Evolutionary conservation across 805 yeast genomes (phyloP).

Genomic region (Kodamaea kaohsiungensis): DNA sequence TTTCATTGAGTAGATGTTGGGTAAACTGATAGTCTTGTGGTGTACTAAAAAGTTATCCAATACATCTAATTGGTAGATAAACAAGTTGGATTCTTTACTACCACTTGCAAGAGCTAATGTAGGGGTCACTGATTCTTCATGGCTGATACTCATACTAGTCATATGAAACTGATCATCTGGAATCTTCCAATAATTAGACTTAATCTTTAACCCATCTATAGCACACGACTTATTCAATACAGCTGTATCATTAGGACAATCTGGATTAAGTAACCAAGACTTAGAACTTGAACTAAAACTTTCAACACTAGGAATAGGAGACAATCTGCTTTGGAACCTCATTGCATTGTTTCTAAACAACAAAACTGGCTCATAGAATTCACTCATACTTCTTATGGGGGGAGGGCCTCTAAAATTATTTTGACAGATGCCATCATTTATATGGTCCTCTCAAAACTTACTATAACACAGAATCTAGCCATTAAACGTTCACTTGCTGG

Average conservation of each 20-base stretch:
- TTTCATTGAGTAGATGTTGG: constrained; percentile 52
- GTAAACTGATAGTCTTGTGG: constrained; percentile 57
- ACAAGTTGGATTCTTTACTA: constrained; percentile 44
- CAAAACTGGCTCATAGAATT: constrained; percentile 42
- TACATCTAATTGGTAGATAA: constrained; percentile 49
- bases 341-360: constrained; percentile 45
- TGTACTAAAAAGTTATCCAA: constrained; percentile 49
- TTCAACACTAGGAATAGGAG: constrained; percentile 25
- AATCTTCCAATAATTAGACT: constrained; percentile 47
- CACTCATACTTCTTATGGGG: constrained; percentile 23
- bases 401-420: not conserved
- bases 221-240: constrained; percentile 46
- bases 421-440: not conserved
- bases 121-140: constrained; percentile 23
- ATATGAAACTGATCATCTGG: constrained; percentile 46
- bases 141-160: constrained; percentile 42
- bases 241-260: constrained; percentile 28
- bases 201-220: constrained; percentile 39
- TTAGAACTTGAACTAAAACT: constrained; percentile 7
- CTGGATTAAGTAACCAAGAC: constrained; percentile 33
- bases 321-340: constrained; percentile 19
- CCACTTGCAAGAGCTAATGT: constrained; percentile 57
- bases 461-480: not conserved
- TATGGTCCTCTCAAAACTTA: not conserved
- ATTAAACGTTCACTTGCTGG: not conserved